These are phyloP conservation scores for Extremus antarcticus DNA, from an alignment of 495 filamentous ascomycete species.

Conservation along the genomic window DNA sequence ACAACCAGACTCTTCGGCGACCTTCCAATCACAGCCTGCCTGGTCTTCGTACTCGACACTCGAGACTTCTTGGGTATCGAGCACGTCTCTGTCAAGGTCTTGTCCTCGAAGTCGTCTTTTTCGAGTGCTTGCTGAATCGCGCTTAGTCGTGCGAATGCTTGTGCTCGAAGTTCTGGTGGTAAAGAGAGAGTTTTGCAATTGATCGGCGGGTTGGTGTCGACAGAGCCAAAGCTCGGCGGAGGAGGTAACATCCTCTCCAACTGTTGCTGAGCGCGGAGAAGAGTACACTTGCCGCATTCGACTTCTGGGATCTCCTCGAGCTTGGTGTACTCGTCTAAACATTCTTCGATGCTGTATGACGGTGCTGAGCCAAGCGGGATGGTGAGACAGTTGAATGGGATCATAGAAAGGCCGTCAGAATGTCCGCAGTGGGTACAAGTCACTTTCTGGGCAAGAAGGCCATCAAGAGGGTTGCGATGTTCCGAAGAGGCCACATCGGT, in stretches of 20 bases:
- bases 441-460: conserved; percentile 78
- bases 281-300: conserved; percentile 83
- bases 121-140: conserved; percentile 60
- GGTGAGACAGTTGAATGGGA: conserved; percentile 89
- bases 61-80: conserved; percentile 57
- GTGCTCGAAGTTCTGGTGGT: conserved; percentile 13
- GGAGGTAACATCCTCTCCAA: conserved; percentile 36
- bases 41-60: conserved; percentile 67
- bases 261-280: conserved; percentile 45
- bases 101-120: conserved; percentile 70
- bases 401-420: conserved; percentile 75
- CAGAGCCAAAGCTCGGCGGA: neutral
- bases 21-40: conserved; percentile 75
- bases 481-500: neutral
- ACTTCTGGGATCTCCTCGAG: conserved; percentile 79
- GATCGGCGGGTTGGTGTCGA: conserved; percentile 5
- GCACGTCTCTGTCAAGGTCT: conserved; percentile 59
- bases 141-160: conserved; percentile 39
- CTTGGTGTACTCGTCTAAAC: conserved; percentile 72
- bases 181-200: conserved; percentile 16
- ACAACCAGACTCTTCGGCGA: conserved; percentile 67
- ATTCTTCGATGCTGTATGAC: conserved; percentile 58
- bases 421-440: conserved; percentile 78
- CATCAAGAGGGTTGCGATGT: conserved; percentile 65
- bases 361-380: conserved; percentile 48